phyloP scores from a whole-genome alignment of 441 rosid genomes.

The Iberis amara region DNA sequence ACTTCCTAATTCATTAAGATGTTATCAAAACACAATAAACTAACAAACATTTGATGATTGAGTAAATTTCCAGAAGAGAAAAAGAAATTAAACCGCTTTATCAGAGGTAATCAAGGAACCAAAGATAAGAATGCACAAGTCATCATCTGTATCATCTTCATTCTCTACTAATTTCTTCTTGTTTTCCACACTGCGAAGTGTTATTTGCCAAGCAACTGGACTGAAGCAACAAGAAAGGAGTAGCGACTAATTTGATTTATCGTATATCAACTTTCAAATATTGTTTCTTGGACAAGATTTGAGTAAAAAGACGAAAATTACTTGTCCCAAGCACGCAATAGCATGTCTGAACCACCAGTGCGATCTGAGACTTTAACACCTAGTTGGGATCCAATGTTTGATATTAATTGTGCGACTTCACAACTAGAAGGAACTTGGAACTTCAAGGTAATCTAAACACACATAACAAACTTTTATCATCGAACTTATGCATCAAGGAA shows the following conservation, averaged over 20 bases:
- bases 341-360: conserved; percentile 76
- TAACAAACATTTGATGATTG: neutral
- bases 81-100: conserved; percentile 47
- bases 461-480: neutral
- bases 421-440: conserved; percentile 72
- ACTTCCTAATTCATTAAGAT: conserved; percentile 55
- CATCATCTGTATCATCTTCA: conserved; percentile 43
- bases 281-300: neutral
- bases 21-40: neutral
- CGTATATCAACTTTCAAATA: neutral
- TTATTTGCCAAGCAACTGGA: conserved; percentile 90
- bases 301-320: conserved; percentile 16
- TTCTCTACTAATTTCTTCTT: conserved; percentile 37
- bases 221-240: conserved; percentile 40
- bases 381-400: conserved; percentile 70
- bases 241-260: neutral
- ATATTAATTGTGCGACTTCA: conserved; percentile 73
- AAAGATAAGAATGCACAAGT: conserved; percentile 70
- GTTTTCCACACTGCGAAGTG: conserved; percentile 50
- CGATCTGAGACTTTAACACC: conserved; percentile 65
- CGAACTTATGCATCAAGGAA: no score
- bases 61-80: conserved; percentile 15
- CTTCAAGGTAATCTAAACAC: conserved; percentile 58
- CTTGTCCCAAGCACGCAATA: conserved; percentile 92
- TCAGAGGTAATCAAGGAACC: conserved; percentile 67